phyloP scores from a whole-genome alignment of 108 stramenopile species.

The Nitzschia sp. region DNA sequence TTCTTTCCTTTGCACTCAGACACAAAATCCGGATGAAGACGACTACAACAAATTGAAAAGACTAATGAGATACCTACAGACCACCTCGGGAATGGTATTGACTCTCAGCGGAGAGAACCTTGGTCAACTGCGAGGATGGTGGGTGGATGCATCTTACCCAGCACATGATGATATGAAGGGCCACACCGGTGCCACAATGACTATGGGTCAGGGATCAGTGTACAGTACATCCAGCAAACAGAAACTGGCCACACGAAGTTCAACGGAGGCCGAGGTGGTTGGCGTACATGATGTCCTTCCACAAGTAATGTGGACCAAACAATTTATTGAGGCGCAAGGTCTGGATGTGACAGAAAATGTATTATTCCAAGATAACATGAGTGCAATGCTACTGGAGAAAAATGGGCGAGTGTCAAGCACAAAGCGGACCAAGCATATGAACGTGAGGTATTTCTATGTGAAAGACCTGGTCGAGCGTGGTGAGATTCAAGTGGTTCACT shows the following conservation, averaged over 20 bases:
- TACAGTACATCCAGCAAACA: slow-evolving; percentile 35
- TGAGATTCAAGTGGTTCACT: slow-evolving; percentile 35
- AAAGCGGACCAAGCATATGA: slow-evolving; percentile 39
- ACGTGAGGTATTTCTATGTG: slow-evolving; percentile 49
- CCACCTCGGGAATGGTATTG: slow-evolving; percentile 25
- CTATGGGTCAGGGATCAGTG: slow-evolving; percentile 30
- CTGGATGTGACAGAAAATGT: slow-evolving; percentile 24
- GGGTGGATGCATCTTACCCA: slow-evolving; percentile 34
- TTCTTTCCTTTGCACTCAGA: slow-evolving; percentile 51
- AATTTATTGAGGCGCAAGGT: no score
- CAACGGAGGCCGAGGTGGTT: slow-evolving; percentile 41
- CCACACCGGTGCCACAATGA: slow-evolving; percentile 39
- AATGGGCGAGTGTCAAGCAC: slow-evolving; percentile 39
- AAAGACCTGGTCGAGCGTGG: slow-evolving; percentile 33
- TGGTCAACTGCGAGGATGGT: slow-evolving; percentile 18
- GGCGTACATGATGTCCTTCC: slow-evolving; percentile 37
- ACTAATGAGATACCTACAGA: slow-evolving; percentile 42
- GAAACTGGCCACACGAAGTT: slow-evolving; percentile 45
- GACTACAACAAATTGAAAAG: slow-evolving; percentile 48
- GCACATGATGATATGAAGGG: slow-evolving; percentile 39
- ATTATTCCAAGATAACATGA: slow-evolving; percentile 54
- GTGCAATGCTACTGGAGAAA: slow-evolving; percentile 34
- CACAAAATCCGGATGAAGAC: slow-evolving; percentile 39
- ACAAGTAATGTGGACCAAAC: slow-evolving; percentile 44
- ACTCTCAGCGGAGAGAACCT: slow-evolving; percentile 16